Conservation (phyloP, 495 filamentous ascomycete genomes). For the Pyronema omphalodes region DNA sequence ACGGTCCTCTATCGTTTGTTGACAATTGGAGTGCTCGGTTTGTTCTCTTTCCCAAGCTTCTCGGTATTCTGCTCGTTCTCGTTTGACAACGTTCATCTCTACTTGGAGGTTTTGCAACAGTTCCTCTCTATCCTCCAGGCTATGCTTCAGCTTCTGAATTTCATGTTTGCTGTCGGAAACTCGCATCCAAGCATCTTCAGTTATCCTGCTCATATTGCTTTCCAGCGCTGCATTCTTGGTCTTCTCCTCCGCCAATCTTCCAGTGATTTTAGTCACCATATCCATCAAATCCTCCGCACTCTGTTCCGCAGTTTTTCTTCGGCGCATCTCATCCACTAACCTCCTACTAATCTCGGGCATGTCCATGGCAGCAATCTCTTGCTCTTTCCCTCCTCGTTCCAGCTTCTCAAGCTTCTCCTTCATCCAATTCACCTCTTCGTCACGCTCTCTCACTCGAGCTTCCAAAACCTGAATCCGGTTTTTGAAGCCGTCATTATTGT, state of each 20-base stretch:
- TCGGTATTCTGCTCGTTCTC: conserved; percentile 11
- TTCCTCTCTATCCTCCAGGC: conserved; percentile 12
- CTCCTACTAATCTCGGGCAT: not conserved
- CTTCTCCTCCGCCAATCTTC: conserved; percentile 21
- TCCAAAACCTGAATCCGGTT: conserved; percentile 12
- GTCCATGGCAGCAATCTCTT: conserved; percentile 4
- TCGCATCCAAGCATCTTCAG: conserved; percentile 16
- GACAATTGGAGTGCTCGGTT: conserved; percentile 8
- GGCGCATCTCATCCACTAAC: not conserved
- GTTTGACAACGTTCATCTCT: conserved; percentile 10
- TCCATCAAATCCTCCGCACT: conserved; percentile 4
- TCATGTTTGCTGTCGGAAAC: conserved; percentile 15
- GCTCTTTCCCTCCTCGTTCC: conserved; percentile 12
- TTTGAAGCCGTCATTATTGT: conserved; percentile 8
- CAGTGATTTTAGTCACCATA: conserved; percentile 18
- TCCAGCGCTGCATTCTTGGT: conserved; percentile 15
- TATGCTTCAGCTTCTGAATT: conserved; percentile 16
- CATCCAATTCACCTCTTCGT: conserved; percentile 13
- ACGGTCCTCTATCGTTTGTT: conserved; percentile 3
- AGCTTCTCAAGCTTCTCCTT: conserved; percentile 2
- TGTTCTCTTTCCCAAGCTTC: conserved; percentile 11
- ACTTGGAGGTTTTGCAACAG: conserved; percentile 9
- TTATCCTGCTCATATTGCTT: conserved; percentile 13
- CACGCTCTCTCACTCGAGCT: conserved; percentile 9
- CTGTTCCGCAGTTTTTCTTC: not conserved